These are phyloP conservation scores for Rhizoclosmatium globosum DNA, from an alignment of 192 early-diverging fungal genomes.

Conservation along the genomic window DNA sequence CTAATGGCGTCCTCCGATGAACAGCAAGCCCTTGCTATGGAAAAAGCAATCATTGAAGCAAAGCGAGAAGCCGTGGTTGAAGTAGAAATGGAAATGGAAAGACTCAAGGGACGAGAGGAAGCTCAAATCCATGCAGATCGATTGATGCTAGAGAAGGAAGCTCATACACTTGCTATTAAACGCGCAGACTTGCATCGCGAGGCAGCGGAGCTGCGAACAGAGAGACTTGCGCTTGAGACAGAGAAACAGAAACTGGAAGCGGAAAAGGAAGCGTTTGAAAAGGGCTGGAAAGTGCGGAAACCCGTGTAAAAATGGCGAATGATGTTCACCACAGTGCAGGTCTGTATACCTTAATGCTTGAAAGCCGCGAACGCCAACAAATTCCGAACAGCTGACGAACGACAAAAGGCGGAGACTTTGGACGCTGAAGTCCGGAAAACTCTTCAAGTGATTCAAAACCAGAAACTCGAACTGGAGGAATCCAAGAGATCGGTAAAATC, in stretches of 20 bases:
- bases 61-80: constrained; percentile 33
- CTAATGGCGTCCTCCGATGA: constrained; percentile 18
- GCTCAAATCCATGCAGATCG: constrained; percentile 37
- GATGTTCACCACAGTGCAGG: constrained; percentile 12
- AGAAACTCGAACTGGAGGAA: constrained; percentile 7
- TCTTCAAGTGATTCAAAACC: constrained; percentile 1
- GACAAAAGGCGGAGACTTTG: constrained; percentile 26
- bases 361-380: background rate
- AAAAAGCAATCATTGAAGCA: constrained; percentile 35
- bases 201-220: constrained; percentile 12
- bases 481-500: background rate
- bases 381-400: constrained; percentile 7
- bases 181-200: constrained; percentile 32
- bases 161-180: constrained; percentile 20
- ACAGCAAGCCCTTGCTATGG: constrained; percentile 34
- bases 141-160: constrained; percentile 15
- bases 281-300: constrained; percentile 29
- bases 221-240: constrained; percentile 21
- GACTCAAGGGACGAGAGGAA: constrained; percentile 15
- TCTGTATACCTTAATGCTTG: background rate
- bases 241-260: constrained; percentile 16
- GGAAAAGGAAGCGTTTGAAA: constrained; percentile 35
- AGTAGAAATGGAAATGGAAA: constrained; percentile 21
- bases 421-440: constrained; percentile 22
- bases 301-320: constrained; percentile 1